These are phyloP conservation scores for Thalassiosira profunda DNA, from an alignment of 108 stramenopile species.

Conservation along the genomic window DNA sequence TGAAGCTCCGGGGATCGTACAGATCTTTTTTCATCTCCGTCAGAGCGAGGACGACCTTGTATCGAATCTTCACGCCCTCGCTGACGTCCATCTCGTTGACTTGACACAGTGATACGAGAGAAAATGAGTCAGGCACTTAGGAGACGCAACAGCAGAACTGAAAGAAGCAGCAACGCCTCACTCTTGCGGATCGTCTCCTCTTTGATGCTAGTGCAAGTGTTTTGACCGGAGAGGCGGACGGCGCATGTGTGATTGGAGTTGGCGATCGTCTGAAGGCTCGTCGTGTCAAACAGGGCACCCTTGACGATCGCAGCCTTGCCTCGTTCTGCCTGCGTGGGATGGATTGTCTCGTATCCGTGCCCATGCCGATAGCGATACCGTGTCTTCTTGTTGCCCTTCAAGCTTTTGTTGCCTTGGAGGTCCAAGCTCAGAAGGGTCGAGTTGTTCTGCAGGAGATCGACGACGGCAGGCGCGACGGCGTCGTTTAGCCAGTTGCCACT, in stretches of 20 bases:
- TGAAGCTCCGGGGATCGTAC: background rate
- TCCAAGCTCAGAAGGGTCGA: background rate
- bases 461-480: background rate
- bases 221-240: background rate
- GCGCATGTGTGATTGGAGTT: background rate
- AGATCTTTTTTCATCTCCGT: background rate
- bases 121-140: background rate
- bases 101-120: background rate
- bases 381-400: slow-evolving; percentile 1
- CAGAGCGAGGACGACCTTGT: background rate
- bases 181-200: background rate
- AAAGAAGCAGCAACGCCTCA: background rate
- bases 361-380: background rate
- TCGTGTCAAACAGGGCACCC: slow-evolving; percentile 2
- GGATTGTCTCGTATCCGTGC: background rate
- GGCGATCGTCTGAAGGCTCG: background rate
- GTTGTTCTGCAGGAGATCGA: slow-evolving; percentile 6
- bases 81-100: background rate
- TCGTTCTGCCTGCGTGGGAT: too few species aligned
- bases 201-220: background rate
- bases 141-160: background rate
- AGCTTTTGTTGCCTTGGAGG: background rate
- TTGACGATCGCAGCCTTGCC: background rate
- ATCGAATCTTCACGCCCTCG: background rate
- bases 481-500: background rate